These are phyloP conservation scores for Pyrenophora graminea DNA, from an alignment of 2,329 filamentous ascomycete species.

Conservation along the genomic window DNA sequence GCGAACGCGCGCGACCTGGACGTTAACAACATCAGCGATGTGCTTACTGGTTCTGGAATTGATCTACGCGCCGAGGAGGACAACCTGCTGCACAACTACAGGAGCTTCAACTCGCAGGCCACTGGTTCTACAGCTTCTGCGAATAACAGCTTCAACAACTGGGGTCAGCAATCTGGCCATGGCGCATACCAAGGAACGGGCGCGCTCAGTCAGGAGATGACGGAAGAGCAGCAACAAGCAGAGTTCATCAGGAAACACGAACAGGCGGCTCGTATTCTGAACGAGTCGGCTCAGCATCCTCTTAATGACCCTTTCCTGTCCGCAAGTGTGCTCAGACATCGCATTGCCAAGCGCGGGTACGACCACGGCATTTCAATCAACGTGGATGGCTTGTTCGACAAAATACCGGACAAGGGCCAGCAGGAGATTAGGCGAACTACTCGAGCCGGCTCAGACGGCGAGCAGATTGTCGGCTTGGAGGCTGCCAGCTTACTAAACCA, in stretches of 20 bases:
- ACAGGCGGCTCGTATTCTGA: slow-evolving; percentile 66
- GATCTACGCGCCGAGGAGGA: slow-evolving; percentile 87
- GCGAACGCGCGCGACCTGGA: slow-evolving; percentile 62
- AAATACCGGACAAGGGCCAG: slow-evolving; percentile 39
- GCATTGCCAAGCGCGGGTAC: slow-evolving; percentile 61
- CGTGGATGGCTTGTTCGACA: slow-evolving; percentile 58
- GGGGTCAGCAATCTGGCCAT: slow-evolving; percentile 46
- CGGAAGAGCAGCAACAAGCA: slow-evolving; percentile 69
- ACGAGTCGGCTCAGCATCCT: slow-evolving; percentile 67
- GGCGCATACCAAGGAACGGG: slow-evolving; percentile 48
- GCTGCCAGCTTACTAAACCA: slow-evolving; percentile 67
- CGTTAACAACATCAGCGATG: slow-evolving; percentile 79
- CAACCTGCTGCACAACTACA: slow-evolving; percentile 71
- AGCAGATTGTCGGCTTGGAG: slow-evolving; percentile 61
- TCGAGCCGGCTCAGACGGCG: slow-evolving; percentile 62
- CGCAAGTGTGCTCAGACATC: slow-evolving; percentile 61
- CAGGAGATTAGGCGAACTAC: slow-evolving; percentile 44
- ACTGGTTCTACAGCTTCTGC: slow-evolving; percentile 43
- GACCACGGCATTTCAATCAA: slow-evolving; percentile 64
- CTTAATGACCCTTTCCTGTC: slow-evolving; percentile 74
- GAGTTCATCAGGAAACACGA: slow-evolving; percentile 68
- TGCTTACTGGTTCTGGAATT: slow-evolving; percentile 81
- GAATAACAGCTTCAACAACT: slow-evolving; percentile 53
- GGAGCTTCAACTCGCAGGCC: slow-evolving; percentile 50
- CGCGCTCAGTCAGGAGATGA: slow-evolving; percentile 57